Evolutionary conservation across 2,329 filamentous ascomycete species (phyloP), one percentile per base, ranked within the genome.

Genomic region (Parafenestella ontariensis): DNA sequence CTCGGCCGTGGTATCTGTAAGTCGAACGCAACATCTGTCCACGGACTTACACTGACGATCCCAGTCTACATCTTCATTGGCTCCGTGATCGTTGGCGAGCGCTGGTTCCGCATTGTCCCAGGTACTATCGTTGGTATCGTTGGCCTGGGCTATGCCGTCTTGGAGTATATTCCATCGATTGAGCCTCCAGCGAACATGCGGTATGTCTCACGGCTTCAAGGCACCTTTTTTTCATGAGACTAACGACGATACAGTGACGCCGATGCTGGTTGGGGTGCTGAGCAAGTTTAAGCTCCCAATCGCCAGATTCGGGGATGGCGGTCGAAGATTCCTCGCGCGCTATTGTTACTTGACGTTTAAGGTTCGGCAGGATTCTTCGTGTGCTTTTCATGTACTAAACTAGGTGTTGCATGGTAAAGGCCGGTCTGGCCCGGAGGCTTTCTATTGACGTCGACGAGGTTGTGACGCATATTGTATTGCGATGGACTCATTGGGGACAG

Each of bases 41-140:
- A 54, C 5, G 3, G 9, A 40, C 7, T 11, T 40, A 15, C 18
- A n/a, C 69, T 65, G 18, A 71, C 23, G 3, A 11, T 15, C 31
- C n/a, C 56, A 96, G 93, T 99, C 83, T 99, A 99, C 85, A 85
- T 98, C 78, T 98, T 99, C 78, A 83, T 96, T 70, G 95, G 94
- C 64, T 90, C 87, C 65, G 89, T 98, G 68, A 85, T 96, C 53
- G 85, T 97, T 52, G 87, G 91, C 66, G 78, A 83, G 61, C 72
- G 81, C 59, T 81, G 86, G 71, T 82, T 90, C 68, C 88, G 87
- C 72, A 87, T 88, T 73, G 86, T 96, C 52, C 87, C 91, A 21
- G 95, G 92, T 64, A 84, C 86, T 46, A 82, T 96, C 65, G 83
- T 98, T 64, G 92, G 88, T 46, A 68, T 95, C 47, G 80, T 91